These are phyloP conservation scores for Piper betle DNA, from an alignment of 164 flowering plant species.

Conservation along the genomic window DNA sequence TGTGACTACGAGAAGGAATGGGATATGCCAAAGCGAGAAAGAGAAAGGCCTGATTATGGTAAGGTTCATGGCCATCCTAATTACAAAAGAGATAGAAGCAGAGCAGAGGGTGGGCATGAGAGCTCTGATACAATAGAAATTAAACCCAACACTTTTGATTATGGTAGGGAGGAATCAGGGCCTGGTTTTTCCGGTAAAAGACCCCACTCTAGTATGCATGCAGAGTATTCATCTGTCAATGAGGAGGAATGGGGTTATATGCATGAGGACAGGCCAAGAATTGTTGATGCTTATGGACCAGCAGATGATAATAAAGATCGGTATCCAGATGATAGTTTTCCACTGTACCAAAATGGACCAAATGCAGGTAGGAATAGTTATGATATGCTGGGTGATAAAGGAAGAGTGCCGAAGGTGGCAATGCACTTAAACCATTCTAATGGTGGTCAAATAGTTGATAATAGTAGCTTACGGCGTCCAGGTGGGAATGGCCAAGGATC, in stretches of 20 bases:
- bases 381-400: constrained; percentile 43
- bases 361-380: constrained; percentile 38
- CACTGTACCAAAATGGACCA: constrained; percentile 25
- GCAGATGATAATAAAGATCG: constrained; percentile 52
- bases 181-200: constrained; percentile 30
- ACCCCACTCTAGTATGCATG: constrained; percentile 29
- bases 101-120: constrained; percentile 62
- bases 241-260: constrained; percentile 49
- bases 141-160: constrained; percentile 59
- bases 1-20: constrained; percentile 65
- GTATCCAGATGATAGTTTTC: constrained; percentile 38
- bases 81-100: constrained; percentile 51
- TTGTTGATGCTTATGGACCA: constrained; percentile 24
- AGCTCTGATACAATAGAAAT: constrained; percentile 80
- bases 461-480: constrained; percentile 39
- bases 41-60: constrained; percentile 60
- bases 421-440: constrained; percentile 24
- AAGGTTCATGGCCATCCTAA: constrained; percentile 54
- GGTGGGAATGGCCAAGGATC: constrained; percentile 47
- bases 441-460: constrained; percentile 31
- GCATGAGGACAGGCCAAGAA: constrained; percentile 42
- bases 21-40: constrained; percentile 64
- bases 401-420: constrained; percentile 44
- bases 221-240: constrained; percentile 33
- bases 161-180: constrained; percentile 59